Base-by-base conservation (phyloP, 331 rosid species). In the Rosa hybrid region DNA sequence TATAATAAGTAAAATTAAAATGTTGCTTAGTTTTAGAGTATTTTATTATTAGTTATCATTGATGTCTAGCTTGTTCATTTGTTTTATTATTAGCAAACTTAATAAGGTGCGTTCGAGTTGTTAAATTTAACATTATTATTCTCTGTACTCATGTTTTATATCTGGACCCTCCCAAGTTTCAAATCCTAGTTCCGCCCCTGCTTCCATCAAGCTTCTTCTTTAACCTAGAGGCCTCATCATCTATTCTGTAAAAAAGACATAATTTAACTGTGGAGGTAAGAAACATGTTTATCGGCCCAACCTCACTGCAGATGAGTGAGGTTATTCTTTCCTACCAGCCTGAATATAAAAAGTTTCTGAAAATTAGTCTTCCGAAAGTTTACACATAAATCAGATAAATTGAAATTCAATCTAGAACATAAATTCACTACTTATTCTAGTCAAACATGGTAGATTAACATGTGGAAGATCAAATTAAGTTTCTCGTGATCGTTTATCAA, bases 161-260 rank as follows among this genome's bases (percentile, higher is more conserved):
- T n/a, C n/a, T n/a, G n/a, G n/a, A n/a, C n/a, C n/a, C n/a, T n/a
- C n/a, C n/a, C n/a, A n/a, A n/a, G n/a, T n/a, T n/a, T n/a, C n/a
- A n/a, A n/a, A n/a, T n/a, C n/a, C n/a, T n/a, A n/a, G n/a, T n/a
- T n/a, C n/a, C n/a, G n/a, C n/a, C n/a, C n/a, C n/a, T n/a, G n/a
- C 81, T 85, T 85, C 78, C 92, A 39, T 64, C 90, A 51, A 96
- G 98, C 74, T 87, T 93, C 90, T 76, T 86, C 91, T 85, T 96
- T 38, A 93, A 90, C 71, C 38, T 87, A 83, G 80, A 84, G 69
- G 91, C 87, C 89, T 92, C 94, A 41, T 88, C 87, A 81, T 96
- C 94, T 63, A 96, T 87, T 84, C 98, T 96, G 98, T 84, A 85
- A 70, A 77, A 84, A 88, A 72, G 51, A 69, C 64, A 39, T 34